Evolutionary conservation across 2,329 filamentous ascomycete species (phyloP).

Genomic region (Fusarium sp.): DNA sequence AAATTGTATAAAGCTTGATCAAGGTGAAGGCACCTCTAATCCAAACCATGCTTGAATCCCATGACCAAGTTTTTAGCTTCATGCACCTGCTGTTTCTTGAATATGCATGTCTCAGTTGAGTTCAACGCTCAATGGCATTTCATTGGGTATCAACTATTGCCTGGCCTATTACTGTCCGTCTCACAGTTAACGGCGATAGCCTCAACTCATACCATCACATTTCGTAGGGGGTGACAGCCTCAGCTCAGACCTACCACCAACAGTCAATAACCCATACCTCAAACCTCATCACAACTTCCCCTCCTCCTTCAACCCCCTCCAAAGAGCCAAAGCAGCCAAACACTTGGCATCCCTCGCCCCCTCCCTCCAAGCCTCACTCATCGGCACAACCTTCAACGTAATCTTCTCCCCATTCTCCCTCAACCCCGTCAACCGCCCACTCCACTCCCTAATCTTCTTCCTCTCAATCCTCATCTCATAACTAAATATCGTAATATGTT

Average conservation of each 20-base stretch:
- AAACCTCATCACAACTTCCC: conserved; percentile 50
- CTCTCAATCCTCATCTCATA: conserved; percentile 66
- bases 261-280: not conserved
- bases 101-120: not conserved
- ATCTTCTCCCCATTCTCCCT: conserved; percentile 72
- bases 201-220: not conserved
- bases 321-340: conserved; percentile 70
- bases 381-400: conserved; percentile 68
- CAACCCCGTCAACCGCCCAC: conserved; percentile 68
- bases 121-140: not conserved
- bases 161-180: not conserved
- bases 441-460: conserved; percentile 65
- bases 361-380: conserved; percentile 69
- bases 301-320: conserved; percentile 66
- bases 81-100: not conserved
- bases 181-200: not conserved
- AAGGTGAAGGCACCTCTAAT: too few species aligned
- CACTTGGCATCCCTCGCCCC: conserved; percentile 70
- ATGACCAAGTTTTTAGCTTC: not conserved
- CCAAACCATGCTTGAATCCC: not conserved
- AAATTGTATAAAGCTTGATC: too few species aligned
- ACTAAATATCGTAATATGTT: conserved; percentile 69
- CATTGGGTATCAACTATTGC: too few species aligned
- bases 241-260: not conserved
- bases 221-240: not conserved